Evolutionary conservation across 75 land plant species (phyloP).

Genomic region (Azolla pinnata): DNA sequence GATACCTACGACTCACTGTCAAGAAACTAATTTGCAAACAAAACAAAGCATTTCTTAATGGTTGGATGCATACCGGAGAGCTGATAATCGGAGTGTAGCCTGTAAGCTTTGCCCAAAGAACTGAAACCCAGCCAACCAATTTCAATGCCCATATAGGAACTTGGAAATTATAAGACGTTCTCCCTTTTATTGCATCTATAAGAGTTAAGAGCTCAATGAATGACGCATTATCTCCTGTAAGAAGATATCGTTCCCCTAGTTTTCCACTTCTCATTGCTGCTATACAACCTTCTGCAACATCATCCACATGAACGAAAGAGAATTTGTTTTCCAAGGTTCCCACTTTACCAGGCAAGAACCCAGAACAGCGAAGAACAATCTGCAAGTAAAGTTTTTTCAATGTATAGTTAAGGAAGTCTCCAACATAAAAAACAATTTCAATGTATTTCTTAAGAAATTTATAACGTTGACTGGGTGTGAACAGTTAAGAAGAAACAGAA

Average conservation of each 20-base stretch:
- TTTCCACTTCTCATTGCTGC: conserved; percentile 65
- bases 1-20: too few relatives aligned
- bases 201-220: conserved; percentile 52
- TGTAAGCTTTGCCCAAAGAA: conserved; percentile 47
- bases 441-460: too few relatives aligned
- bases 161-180: conserved; percentile 42
- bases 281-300: conserved; percentile 75
- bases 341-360: conserved; percentile 77
- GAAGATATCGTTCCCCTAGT: conserved; percentile 69
- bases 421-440: too few relatives aligned
- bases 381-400: too few relatives aligned
- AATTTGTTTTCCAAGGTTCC: conserved; percentile 44
- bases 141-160: conserved; percentile 62
- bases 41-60: not conserved
- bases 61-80: conserved; percentile 60
- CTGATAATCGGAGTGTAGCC: conserved; percentile 62
- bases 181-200: conserved; percentile 57
- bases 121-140: conserved; percentile 56
- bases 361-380: conserved; percentile 76
- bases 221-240: conserved; percentile 82
- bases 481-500: too few relatives aligned
- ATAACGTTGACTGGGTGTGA: too few relatives aligned
- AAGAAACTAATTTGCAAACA: not conserved
- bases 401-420: too few relatives aligned
- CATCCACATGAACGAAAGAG: conserved; percentile 83